Percentiles rank a stretch among this genome's conserved stretches.
phyloP scores from a whole-genome alignment of 163 green algal species.

The Chloromonas sp. region DNA sequence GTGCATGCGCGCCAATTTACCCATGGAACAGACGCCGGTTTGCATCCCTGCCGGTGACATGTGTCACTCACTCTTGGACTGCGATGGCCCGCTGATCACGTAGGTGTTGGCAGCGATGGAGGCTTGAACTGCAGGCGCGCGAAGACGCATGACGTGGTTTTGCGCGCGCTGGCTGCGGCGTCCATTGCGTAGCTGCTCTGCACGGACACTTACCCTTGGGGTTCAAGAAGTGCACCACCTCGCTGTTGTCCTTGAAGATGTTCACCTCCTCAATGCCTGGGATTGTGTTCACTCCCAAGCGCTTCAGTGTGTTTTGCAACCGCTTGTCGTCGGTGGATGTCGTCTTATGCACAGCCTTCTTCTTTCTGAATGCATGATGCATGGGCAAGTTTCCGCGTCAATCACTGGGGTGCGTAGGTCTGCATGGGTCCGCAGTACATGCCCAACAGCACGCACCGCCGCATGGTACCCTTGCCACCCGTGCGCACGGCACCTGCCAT shows the following conservation, averaged over 20 bases:
- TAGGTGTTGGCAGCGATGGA: slow-evolving; percentile 98
- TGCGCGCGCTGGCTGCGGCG: too few relatives aligned
- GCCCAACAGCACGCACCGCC: slow-evolving; percentile 55
- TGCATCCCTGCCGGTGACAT: too few relatives aligned
- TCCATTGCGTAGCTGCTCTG: not conserved
- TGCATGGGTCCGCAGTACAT: not conserved
- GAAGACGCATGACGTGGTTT: not conserved
- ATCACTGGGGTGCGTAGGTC: not conserved
- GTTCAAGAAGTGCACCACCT: slow-evolving; percentile 89
- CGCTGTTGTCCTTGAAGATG: slow-evolving; percentile 90
- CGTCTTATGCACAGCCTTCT: slow-evolving; percentile 97
- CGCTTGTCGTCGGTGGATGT: slow-evolving; percentile 94
- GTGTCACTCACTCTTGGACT: slow-evolving; percentile 62
- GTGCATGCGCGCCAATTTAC: too few relatives aligned
- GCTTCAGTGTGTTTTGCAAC: slow-evolving; percentile 94
- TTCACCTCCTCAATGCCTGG: slow-evolving; percentile 99
- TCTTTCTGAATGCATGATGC: slow-evolving; percentile 75
- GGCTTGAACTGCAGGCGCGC: slow-evolving; percentile 83
- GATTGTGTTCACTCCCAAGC: slow-evolving; percentile 97
- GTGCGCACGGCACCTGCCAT: slow-evolving; percentile 82
- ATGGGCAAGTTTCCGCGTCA: not conserved
- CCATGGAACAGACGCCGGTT: too few relatives aligned
- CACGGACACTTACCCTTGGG: slow-evolving; percentile 75
- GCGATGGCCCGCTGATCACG: slow-evolving; percentile 83
- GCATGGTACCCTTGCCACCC: slow-evolving; percentile 94